Evolutionary conservation across 2,329 filamentous ascomycete genomes (phyloP).

Genomic region (Penicillium sp.): DNA sequence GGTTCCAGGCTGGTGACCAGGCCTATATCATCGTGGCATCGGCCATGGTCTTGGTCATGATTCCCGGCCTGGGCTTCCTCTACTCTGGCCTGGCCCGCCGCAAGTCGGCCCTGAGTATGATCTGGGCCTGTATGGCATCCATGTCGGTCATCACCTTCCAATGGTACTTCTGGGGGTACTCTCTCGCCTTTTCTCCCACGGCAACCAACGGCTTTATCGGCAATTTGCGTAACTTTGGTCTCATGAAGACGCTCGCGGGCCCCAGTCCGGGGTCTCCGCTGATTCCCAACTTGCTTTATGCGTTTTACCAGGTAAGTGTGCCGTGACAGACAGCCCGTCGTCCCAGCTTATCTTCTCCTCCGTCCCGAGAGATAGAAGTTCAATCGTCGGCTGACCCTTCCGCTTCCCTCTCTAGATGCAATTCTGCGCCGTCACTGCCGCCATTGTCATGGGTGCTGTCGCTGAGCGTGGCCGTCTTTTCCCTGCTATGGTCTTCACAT

Average conservation of each 20-base stretch:
- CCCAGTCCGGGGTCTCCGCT: conserved; percentile 87
- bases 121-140: conserved; percentile 95
- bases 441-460: conserved; percentile 84
- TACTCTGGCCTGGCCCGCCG: conserved; percentile 96
- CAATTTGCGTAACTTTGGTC: conserved; percentile 79
- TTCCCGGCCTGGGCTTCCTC: conserved; percentile 92
- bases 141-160: conserved; percentile 90
- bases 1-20: conserved; percentile 86
- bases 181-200: conserved; percentile 77
- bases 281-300: conserved; percentile 83
- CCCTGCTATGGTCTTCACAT: conserved; percentile 90
- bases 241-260: conserved; percentile 73
- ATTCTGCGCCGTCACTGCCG: conserved; percentile 90
- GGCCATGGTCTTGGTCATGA: conserved; percentile 93
- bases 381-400: not conserved
- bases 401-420: conserved; percentile 61
- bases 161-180: conserved; percentile 99
- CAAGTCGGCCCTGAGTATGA: conserved; percentile 94
- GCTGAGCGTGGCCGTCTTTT: conserved; percentile 90
- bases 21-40: conserved; percentile 86
- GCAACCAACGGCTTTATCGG: conserved; percentile 89
- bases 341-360: not conserved
- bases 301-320: conserved; percentile 74
- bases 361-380: too few species aligned
- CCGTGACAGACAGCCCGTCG: not conserved